A percentile compares a stretch with the other conserved stretches of the same genome.
Conservation (phyloP, 192 early-diverging fungal genomes). For the Coemansia furcata region DNA sequence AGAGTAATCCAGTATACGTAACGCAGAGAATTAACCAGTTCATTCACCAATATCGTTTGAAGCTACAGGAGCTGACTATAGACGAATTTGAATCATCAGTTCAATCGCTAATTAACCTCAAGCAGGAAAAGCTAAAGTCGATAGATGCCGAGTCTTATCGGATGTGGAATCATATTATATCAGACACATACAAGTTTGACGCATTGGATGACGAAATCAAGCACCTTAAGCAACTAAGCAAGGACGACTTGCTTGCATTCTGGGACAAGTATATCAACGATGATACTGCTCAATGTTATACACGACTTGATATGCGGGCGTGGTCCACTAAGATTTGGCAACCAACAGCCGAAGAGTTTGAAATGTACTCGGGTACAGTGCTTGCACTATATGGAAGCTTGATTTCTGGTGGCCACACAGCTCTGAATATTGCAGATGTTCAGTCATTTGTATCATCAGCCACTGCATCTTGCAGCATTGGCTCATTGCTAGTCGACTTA, state of each 20-base stretch:
- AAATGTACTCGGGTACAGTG: background rate
- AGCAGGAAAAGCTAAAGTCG: constrained; percentile 68
- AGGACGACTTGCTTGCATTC: constrained; percentile 23
- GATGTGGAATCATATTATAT: constrained; percentile 65
- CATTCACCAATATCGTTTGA: constrained; percentile 55
- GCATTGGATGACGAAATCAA: constrained; percentile 15
- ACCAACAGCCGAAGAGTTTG: background rate
- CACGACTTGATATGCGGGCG: background rate
- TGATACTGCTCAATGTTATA: constrained; percentile 6
- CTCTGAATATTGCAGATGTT: background rate
- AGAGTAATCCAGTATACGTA: constrained; percentile 71
- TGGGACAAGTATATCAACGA: constrained; percentile 38
- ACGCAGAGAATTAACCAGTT: constrained; percentile 78
- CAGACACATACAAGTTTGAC: constrained; percentile 74
- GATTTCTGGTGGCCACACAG: background rate
- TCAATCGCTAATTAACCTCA: constrained; percentile 54
- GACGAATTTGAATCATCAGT: constrained; percentile 62
- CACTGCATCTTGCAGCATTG: background rate
- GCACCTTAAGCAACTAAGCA: constrained; percentile 9
- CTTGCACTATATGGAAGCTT: background rate
- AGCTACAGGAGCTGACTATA: constrained; percentile 47
- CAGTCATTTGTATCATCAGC: background rate
- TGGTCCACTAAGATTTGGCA: background rate
- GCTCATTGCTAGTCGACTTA: background rate
- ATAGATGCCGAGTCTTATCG: constrained; percentile 59